Base-by-base conservation (phyloP, 1,284 basidiomycete species). In the Stereum hirsutum region DNA sequence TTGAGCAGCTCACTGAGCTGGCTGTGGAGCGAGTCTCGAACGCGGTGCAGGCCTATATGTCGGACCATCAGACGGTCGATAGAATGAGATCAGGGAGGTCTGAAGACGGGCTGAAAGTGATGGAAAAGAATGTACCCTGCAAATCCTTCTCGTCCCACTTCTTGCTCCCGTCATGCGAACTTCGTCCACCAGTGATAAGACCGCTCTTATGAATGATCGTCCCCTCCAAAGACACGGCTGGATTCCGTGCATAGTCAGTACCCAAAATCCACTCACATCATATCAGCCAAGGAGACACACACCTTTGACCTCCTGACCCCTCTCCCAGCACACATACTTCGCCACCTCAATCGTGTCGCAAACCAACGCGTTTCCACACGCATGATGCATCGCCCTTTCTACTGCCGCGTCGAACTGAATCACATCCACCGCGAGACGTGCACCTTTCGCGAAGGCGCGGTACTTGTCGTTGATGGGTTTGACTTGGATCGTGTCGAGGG, bases 131-230 rank as follows among this genome's bases (percentile, higher is more conserved):
- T 53, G 34, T 43, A 84, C 91, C 87, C 63, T 91, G 82, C 3
- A 98, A 75, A 53, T 97, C 92, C 50, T 85, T 86, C 58, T 98
- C 94, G 46, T 94, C 90, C 84, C 92, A 98, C 56, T 89, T 89
- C 63, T 89, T 84, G 39, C 75, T 73, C 28, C 63, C 75, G 30
- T 70, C 73, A 51, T 82, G 79, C 0, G 81, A 76, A 49, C 89
- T 90, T 26, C 81, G 72, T 34, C 96, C 96, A 66, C 96, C 96
- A 27, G 96, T 99, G 58, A 99, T 99, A 37, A 96, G 68, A 53
- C 96, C 96, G 52, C 88, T 93, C 70, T 95, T 96, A 63, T 99
- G 96, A 42, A 99, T 97, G 45, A 99, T 72, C 0, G 94, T 98
- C 0, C 96, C 96, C 39, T 99, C 94, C 32, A 99, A 70, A 0